phyloP scores from a whole-genome alignment of 176 grass and related monocot species.

The Rhynchospora breviuscula region DNA sequence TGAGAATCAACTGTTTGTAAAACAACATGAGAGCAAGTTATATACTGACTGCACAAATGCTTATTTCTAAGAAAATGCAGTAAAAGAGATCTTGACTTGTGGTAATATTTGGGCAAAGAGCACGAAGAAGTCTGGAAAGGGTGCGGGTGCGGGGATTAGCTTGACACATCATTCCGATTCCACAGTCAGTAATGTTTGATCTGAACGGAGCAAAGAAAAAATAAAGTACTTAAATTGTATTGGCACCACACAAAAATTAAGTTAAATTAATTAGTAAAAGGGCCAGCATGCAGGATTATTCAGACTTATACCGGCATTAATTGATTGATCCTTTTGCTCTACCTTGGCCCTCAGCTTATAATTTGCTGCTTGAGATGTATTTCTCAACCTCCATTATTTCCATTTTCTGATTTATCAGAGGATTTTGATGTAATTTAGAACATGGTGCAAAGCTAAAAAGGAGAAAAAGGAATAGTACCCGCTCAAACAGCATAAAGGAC shows the following conservation, averaged over 20 bases:
- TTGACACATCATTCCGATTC: slow-evolving; percentile 77
- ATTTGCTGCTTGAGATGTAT: neutral
- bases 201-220: slow-evolving; percentile 39
- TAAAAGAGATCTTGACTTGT: slow-evolving; percentile 46
- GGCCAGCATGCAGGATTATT: neutral
- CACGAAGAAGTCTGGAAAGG: slow-evolving; percentile 47
- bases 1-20: neutral
- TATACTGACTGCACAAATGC: neutral
- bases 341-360: neutral
- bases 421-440: neutral
- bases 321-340: neutral
- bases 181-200: slow-evolving; percentile 81
- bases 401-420: neutral
- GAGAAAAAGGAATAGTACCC: slow-evolving; percentile 39
- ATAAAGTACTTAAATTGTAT: neutral
- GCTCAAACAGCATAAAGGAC: too few relatives aligned
- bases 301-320: neutral
- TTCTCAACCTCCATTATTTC: neutral
- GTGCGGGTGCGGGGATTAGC: slow-evolving; percentile 47
- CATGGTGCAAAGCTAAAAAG: neutral
- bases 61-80: neutral
- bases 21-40: neutral
- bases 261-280: neutral
- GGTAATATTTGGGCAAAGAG: slow-evolving; percentile 77
- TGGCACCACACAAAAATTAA: neutral